phyloP scores from a whole-genome alignment of 345 rosid species.

The Trapa bicornis region DNA sequence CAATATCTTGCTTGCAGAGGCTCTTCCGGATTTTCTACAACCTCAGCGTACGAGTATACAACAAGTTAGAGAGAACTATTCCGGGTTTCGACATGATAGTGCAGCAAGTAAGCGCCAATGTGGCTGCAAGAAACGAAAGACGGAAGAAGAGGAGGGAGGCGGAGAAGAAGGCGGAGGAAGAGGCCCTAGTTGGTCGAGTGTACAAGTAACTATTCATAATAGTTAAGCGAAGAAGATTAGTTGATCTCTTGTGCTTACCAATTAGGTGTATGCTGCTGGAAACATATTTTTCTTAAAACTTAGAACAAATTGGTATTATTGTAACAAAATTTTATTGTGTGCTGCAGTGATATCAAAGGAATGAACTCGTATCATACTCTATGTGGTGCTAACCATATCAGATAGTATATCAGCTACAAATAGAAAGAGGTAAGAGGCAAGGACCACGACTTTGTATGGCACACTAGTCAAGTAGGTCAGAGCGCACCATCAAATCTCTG shows the following conservation, averaged over 20 bases:
- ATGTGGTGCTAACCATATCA: too few species aligned
- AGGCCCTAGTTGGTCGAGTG: slow-evolving; percentile 12
- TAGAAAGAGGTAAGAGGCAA: too few species aligned
- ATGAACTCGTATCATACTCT: too few species aligned
- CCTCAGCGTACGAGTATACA: slow-evolving; percentile 28
- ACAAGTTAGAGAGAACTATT: slow-evolving; percentile 27
- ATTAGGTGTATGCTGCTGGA: too few species aligned
- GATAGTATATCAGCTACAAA: too few species aligned
- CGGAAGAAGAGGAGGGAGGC: slow-evolving; percentile 30
- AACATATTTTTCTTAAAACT: too few species aligned
- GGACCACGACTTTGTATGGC: too few species aligned
- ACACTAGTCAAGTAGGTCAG: too few species aligned
- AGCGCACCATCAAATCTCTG: too few species aligned
- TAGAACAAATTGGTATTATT: too few species aligned
- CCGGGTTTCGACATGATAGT: slow-evolving; percentile 47
- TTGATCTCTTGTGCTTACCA: background rate
- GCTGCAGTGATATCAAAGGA: too few species aligned
- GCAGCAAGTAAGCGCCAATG: slow-evolving; percentile 41
- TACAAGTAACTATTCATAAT: slow-evolving; percentile 2
- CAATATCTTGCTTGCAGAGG: slow-evolving; percentile 24
- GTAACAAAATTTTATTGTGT: too few species aligned
- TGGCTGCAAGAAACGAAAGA: slow-evolving; percentile 18
- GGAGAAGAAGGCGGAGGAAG: slow-evolving; percentile 21
- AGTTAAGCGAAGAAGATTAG: background rate
- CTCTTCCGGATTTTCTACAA: slow-evolving; percentile 24